Evolutionary conservation across 2,329 filamentous ascomycete genomes (phyloP).

Genomic region (Stachybotrys chartarum): DNA sequence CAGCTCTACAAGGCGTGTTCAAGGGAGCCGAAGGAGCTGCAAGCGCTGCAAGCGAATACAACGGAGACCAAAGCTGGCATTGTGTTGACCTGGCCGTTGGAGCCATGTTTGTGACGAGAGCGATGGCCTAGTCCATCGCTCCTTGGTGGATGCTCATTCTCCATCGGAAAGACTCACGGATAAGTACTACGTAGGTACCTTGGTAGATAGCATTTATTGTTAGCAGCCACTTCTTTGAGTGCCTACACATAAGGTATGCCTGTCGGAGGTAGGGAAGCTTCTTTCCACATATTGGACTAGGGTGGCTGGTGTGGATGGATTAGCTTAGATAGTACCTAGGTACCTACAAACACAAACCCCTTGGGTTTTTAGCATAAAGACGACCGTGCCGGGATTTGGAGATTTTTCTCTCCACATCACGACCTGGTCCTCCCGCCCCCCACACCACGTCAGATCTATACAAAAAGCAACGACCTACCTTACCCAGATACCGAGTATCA

Average conservation of each 20-base stretch:
- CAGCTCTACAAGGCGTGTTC: no score
- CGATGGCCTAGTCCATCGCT: no score
- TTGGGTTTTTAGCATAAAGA: background rate
- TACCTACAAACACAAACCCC: background rate
- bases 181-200: background rate
- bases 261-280: background rate
- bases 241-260: background rate
- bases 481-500: background rate
- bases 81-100: no score
- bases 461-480: background rate
- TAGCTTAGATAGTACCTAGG: background rate
- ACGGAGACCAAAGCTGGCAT: no score
- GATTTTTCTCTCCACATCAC: background rate
- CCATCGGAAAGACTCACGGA: no score
- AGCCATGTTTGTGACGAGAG: no score
- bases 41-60: no score
- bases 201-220: background rate
- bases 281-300: background rate
- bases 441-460: background rate
- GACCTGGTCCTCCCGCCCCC: background rate
- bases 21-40: no score
- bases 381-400: background rate
- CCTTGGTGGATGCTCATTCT: no score
- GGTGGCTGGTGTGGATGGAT: no score
- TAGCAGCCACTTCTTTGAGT: background rate